Evolutionary conservation across 2,329 filamentous ascomycete genomes (phyloP), one percentile per base, ranked within the genome.

Genomic region (Penicillium brevicompactum): DNA sequence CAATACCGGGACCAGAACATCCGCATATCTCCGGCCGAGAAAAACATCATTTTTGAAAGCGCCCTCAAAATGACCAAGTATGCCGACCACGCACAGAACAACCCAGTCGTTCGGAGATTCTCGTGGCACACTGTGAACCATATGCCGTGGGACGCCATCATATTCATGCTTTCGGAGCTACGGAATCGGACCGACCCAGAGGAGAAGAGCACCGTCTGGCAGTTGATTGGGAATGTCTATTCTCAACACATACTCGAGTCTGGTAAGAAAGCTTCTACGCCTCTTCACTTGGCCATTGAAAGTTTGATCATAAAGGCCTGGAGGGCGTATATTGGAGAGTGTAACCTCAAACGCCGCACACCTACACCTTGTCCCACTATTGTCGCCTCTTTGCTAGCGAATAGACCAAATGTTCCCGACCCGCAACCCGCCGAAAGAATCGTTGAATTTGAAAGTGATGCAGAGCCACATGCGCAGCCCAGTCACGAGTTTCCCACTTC

Each of bases 91-190:
- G 55, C 64, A 9, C 66, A 68, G 45, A 72, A 69, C 1, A 77
- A 74, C 30, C 66, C 69, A 27, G 68, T 68, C 21, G 67, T 77
- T 49, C 69, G 73, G 34, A 68, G 71, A n/a, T 81, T 75, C 55
- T 61, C 69, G 24, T 81, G 79, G 78, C 76, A 80, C 60, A 69
- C 76, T 49, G 72, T 79, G 24, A 68, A 73, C 27, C 74, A 80
- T 38, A 83, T 82, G 63, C 75, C 77, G 18, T 83, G 80, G 80
- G 80, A 82, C 50, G 74, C 79, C 9, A 74, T 81, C 43, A 76
- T 82, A n/a, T 78, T 80, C 61, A 71, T 83, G 44, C 66, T 83
- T 32, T 74, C 69, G 52, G 75, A 78, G 31, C 65, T 79, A 13
- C 66, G 72, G 11, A 66, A 71, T 31, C 72, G 73, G 45, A 63